A percentile compares a stretch with the other conserved stretches of the same genome.
Evolutionary conservation across 495 filamentous ascomycete genomes (phyloP).

Genomic region (Penicillium argentinense): DNA sequence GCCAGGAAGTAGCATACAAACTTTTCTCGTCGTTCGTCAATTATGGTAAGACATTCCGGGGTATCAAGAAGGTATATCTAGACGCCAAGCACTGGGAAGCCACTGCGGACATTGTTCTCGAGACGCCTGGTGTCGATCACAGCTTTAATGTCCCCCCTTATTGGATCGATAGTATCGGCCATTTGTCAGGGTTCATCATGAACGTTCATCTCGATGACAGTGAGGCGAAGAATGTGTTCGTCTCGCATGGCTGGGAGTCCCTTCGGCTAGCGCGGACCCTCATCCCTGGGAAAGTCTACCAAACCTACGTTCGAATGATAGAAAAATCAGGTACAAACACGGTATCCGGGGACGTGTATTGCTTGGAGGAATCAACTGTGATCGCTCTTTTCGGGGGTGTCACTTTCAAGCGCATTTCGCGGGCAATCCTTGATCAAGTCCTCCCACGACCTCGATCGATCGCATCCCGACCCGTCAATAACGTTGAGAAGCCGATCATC

Average conservation of each 20-base stretch:
- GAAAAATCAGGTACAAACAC: constrained; percentile 22
- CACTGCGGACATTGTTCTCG: constrained; percentile 42
- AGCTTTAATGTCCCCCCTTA: constrained; percentile 18
- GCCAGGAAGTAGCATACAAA: constrained; percentile 70
- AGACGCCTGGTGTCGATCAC: neutral
- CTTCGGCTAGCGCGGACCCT: constrained; percentile 29
- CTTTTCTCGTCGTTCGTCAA: constrained; percentile 69
- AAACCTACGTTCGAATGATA: constrained; percentile 41
- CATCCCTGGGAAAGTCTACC: constrained; percentile 25
- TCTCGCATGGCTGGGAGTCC: constrained; percentile 39
- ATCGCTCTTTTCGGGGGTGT: constrained; percentile 33
- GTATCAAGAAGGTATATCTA: constrained; percentile 73
- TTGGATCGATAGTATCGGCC: constrained; percentile 51
- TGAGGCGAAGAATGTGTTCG: constrained; percentile 43
- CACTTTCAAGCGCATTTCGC: constrained; percentile 20
- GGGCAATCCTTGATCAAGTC: constrained; percentile 17
- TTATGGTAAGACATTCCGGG: constrained; percentile 62
- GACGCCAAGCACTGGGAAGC: constrained; percentile 68
- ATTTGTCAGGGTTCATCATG: constrained; percentile 54
- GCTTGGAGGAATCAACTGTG: constrained; percentile 31
- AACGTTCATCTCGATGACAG: constrained; percentile 49
- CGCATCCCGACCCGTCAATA: neutral
- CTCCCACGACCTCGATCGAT: constrained; percentile 6
- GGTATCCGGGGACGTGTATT: constrained; percentile 37
- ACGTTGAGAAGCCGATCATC: neutral